phyloP scores from a whole-genome alignment of 2,329 filamentous ascomycete genomes.

The Cordyceps farinosa region DNA sequence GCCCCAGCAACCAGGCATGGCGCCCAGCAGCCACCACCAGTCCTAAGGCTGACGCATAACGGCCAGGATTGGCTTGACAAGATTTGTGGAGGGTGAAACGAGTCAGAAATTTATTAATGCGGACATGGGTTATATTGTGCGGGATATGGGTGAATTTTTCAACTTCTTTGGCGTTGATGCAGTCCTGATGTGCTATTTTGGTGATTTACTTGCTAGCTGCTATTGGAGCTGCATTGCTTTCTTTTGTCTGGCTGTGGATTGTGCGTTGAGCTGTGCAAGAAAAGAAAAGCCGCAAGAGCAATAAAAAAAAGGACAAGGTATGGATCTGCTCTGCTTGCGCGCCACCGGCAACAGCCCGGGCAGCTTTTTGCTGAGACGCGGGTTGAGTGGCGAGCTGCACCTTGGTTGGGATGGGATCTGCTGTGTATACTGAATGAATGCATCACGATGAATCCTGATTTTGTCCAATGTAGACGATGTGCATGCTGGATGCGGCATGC shows the following conservation, averaged over 20 bases:
- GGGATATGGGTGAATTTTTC: conserved; percentile 36
- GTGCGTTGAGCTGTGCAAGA: conserved; percentile 5
- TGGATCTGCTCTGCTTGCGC: background rate
- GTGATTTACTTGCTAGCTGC: conserved; percentile 9
- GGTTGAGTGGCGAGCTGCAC: background rate
- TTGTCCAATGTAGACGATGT: background rate
- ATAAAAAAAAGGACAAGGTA: background rate
- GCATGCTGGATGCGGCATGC: too few species aligned
- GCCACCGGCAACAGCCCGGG: background rate
- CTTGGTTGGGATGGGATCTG: background rate
- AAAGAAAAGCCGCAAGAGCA: conserved; percentile 4
- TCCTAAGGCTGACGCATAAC: conserved; percentile 46
- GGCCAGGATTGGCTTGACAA: background rate
- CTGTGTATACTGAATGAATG: conserved; percentile 17
- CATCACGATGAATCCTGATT: conserved; percentile 4
- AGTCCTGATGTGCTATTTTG: conserved; percentile 33
- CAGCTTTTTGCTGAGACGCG: background rate
- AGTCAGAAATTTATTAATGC: conserved; percentile 23
- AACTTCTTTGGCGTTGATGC: conserved; percentile 38
- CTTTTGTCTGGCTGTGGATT: conserved; percentile 12
- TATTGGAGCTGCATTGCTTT: conserved; percentile 6
- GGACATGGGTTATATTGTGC: conserved; percentile 33
- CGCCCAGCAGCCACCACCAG: conserved; percentile 78
- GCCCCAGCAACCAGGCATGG: conserved; percentile 73
- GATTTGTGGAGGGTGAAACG: background rate